Evolutionary conservation across 129 eudicot genomes (phyloP).

Genomic region (Artemisia argyi): DNA sequence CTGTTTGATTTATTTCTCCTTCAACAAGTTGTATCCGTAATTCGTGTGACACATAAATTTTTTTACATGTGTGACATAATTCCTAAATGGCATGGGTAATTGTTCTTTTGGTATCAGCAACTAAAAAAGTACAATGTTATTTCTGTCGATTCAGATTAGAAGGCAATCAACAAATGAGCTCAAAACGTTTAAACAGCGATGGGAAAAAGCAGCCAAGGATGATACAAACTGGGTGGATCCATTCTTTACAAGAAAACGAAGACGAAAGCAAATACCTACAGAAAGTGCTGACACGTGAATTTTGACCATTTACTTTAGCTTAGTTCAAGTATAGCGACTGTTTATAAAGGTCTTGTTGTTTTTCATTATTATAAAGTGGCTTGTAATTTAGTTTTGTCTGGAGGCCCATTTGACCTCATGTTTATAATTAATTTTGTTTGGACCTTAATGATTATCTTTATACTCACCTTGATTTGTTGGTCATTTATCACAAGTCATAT

Average conservation of each 20-base stretch:
- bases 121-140: too few species aligned
- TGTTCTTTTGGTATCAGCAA: too few species aligned
- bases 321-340: slow-evolving; percentile 25
- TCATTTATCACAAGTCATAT: neutral
- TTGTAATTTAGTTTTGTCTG: slow-evolving; percentile 30
- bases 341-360: slow-evolving; percentile 12
- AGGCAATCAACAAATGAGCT: slow-evolving; percentile 80
- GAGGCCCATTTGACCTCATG: slow-evolving; percentile 49
- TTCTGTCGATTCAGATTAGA: slow-evolving; percentile 54
- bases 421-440: slow-evolving; percentile 7
- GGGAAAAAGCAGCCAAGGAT: slow-evolving; percentile 74
- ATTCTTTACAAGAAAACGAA: slow-evolving; percentile 38
- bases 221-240: slow-evolving; percentile 80
- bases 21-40: neutral
- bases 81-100: too few species aligned
- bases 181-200: slow-evolving; percentile 63
- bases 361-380: neutral
- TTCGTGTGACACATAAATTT: too few species aligned
- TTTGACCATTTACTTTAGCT: slow-evolving; percentile 30
- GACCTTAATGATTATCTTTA: neutral
- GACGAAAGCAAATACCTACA: slow-evolving; percentile 23
- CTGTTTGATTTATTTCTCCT: neutral
- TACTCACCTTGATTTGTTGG: neutral
- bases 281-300: slow-evolving; percentile 27
- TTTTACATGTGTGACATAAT: too few species aligned